Evolutionary conservation across 306 rosid genomes (phyloP).

Genomic region (Cucurbita pepo): DNA sequence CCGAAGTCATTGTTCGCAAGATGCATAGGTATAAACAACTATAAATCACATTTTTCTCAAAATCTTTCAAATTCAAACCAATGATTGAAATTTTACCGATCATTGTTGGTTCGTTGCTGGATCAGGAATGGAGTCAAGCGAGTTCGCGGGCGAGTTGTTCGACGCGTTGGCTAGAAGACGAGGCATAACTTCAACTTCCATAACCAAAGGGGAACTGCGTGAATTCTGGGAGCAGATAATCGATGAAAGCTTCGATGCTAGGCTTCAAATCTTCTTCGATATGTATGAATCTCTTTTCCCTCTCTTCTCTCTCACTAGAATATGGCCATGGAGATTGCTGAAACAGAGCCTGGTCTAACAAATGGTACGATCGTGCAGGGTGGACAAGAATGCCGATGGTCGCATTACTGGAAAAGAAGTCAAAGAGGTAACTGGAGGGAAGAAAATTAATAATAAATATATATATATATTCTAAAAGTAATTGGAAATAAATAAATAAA

Average conservation of each 20-base stretch:
- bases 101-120: neutral
- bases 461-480: neutral
- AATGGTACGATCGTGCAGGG: slow-evolving; percentile 34
- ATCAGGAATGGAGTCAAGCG: slow-evolving; percentile 40
- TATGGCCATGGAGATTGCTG: neutral
- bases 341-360: neutral
- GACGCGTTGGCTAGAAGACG: slow-evolving; percentile 74
- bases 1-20: slow-evolving; percentile 54
- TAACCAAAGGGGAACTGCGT: slow-evolving; percentile 40
- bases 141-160: slow-evolving; percentile 60
- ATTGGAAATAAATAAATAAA: neutral
- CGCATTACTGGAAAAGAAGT: slow-evolving; percentile 69
- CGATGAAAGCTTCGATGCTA: slow-evolving; percentile 70
- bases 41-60: neutral
- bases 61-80: neutral
- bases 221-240: slow-evolving; percentile 85
- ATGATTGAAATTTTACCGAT: neutral
- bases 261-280: slow-evolving; percentile 84
- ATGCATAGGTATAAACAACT: slow-evolving; percentile 55
- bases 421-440: slow-evolving; percentile 32
- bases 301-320: neutral
- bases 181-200: slow-evolving; percentile 44
- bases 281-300: slow-evolving; percentile 30
- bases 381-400: slow-evolving; percentile 84
- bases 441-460: neutral